Conservation (phyloP, 345 rosid species). For the Lenwebbia sp. region DNA sequence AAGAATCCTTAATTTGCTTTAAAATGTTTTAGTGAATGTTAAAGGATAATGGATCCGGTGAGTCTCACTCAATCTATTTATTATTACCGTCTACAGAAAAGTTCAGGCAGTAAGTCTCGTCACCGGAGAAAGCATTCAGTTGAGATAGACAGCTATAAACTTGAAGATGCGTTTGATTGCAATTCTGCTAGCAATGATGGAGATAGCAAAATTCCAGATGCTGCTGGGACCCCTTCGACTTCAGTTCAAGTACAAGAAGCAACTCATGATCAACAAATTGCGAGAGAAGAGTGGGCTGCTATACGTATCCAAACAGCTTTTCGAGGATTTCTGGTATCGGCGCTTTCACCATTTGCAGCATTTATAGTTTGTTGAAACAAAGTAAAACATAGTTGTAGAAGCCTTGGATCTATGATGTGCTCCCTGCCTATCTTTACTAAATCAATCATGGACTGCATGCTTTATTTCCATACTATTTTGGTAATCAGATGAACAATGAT, state of each 20-base stretch:
- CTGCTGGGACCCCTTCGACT: slow-evolving; percentile 39
- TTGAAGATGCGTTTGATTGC: slow-evolving; percentile 41
- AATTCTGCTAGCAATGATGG: slow-evolving; percentile 6
- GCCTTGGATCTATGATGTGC: not conserved
- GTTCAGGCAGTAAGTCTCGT: slow-evolving; percentile 36
- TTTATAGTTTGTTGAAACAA: not conserved
- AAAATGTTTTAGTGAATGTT: not conserved
- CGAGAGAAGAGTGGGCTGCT: slow-evolving; percentile 64
- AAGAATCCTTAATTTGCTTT: not conserved
- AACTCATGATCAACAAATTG: slow-evolving; percentile 24
- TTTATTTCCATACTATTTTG: not conserved
- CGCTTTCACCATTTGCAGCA: not conserved
- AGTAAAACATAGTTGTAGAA: not conserved
- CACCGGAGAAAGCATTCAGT: slow-evolving; percentile 53
- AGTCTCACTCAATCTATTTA: not conserved
- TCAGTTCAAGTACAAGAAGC: slow-evolving; percentile 38
- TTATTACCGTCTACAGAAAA: slow-evolving; percentile 20
- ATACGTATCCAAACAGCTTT: slow-evolving; percentile 83
- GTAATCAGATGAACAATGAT: not conserved
- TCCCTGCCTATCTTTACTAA: not conserved
- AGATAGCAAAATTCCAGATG: slow-evolving; percentile 32
- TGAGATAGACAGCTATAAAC: slow-evolving; percentile 42
- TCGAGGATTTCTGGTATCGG: slow-evolving; percentile 85
- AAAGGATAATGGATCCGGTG: not conserved
- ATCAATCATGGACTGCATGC: not conserved